Conservation (phyloP, 2,329 filamentous ascomycete genomes). For the Leptographium lundbergii region DNA sequence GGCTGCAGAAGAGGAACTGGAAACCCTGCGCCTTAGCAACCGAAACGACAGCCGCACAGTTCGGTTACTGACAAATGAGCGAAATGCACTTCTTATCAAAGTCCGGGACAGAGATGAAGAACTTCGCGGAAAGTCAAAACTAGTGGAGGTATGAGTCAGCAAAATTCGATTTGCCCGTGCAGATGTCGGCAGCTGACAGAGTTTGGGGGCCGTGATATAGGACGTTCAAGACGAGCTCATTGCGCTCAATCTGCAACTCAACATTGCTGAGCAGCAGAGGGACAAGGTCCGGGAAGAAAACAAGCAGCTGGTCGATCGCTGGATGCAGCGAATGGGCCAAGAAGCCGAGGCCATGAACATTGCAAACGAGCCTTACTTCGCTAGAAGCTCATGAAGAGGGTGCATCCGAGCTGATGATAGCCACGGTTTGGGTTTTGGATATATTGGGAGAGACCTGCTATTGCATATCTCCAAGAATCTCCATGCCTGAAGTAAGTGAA, state of each 20-base stretch:
- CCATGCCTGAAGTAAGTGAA: too few species aligned
- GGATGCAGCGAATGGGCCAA: conserved; percentile 77
- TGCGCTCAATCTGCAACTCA: conserved; percentile 73
- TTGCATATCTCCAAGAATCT: neutral
- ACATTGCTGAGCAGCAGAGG: conserved; percentile 66
- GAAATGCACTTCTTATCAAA: conserved; percentile 47
- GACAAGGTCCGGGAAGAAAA: conserved; percentile 71
- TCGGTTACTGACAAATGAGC: conserved; percentile 48
- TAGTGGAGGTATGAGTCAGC: conserved; percentile 51
- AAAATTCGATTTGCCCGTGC: neutral
- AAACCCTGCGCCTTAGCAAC: conserved; percentile 45
- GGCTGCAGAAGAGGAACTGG: conserved; percentile 45
- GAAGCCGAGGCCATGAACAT: conserved; percentile 83
- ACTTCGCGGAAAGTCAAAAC: conserved; percentile 66
- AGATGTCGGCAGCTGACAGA: neutral
- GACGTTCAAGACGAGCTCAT: conserved; percentile 90
- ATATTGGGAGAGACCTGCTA: neutral
- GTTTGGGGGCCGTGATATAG: conserved; percentile 13
- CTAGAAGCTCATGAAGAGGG: conserved; percentile 7
- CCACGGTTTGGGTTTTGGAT: neutral
- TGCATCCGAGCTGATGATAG: neutral
- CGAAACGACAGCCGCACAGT: conserved; percentile 50
- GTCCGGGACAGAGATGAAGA: conserved; percentile 78
- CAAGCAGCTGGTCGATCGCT: conserved; percentile 75
- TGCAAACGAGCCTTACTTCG: conserved; percentile 35